Percentiles rank a stretch among this genome's conserved stretches.
Conservation (phyloP, 208 protist species). For the Acanthamoeba pearcei region DNA sequence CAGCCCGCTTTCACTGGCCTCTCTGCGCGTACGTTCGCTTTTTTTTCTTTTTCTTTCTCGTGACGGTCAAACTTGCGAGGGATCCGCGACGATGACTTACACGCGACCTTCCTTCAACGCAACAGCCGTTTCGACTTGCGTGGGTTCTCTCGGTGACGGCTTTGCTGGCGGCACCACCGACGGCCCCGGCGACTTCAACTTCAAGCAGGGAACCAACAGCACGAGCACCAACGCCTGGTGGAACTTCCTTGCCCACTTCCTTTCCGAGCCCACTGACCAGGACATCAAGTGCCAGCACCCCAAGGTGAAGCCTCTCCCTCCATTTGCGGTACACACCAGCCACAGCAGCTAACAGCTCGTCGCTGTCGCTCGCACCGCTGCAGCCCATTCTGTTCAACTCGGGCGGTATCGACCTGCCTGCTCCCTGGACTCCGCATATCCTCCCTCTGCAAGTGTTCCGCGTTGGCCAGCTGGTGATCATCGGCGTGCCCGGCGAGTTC, state of each 20-base stretch:
- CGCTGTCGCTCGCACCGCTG: neutral
- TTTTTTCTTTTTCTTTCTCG: neutral
- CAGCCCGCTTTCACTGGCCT: neutral
- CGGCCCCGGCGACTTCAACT: conserved; percentile 85
- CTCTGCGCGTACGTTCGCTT: neutral
- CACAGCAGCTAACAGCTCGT: neutral
- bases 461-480: conserved; percentile 83
- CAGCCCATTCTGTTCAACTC: conserved; percentile 83
- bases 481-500: conserved; percentile 85
- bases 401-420: conserved; percentile 79
- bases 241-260: conserved; percentile 80
- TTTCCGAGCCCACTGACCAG: conserved; percentile 75
- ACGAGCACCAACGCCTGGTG: conserved; percentile 81
- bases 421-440: conserved; percentile 79
- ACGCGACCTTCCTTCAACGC: neutral
- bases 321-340: neutral
- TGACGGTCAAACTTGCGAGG: neutral
- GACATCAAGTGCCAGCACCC: conserved; percentile 81
- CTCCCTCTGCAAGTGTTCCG: conserved; percentile 83
- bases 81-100: neutral
- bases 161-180: conserved; percentile 82
- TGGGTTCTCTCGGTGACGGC: conserved; percentile 73
- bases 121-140: conserved; percentile 36
- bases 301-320: neutral
- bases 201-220: conserved; percentile 82